These are phyloP conservation scores for Prunus mongolica DNA, from an alignment of 306 rosid species.

Conservation along the genomic window DNA sequence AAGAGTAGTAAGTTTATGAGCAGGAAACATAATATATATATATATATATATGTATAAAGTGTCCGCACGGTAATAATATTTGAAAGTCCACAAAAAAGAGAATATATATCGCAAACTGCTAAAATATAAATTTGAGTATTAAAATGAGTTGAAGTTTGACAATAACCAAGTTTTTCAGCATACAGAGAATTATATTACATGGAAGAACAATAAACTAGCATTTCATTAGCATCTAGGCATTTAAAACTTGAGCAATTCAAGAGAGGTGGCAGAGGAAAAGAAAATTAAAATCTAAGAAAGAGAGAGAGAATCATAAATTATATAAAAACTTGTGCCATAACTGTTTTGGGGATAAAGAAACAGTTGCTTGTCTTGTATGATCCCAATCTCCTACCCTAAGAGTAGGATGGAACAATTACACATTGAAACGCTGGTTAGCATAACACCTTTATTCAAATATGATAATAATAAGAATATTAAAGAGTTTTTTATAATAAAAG, in stretches of 20 bases:
- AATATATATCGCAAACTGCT: too few species aligned
- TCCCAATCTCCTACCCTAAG: conserved; percentile 4
- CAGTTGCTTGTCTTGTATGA: background rate
- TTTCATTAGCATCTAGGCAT: background rate
- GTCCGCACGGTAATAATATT: accelerated
- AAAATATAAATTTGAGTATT: background rate
- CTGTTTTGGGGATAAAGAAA: background rate
- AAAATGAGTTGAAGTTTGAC: background rate
- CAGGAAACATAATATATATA: background rate
- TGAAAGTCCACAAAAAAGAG: accelerated
- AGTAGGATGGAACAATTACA: background rate
- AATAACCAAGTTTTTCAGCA: background rate
- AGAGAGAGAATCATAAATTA: background rate
- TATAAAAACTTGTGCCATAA: background rate
- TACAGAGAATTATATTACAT: background rate
- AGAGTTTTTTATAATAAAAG: background rate
- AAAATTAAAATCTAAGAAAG: background rate
- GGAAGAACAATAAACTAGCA: background rate
- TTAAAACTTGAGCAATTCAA: background rate
- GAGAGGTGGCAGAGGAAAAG: background rate
- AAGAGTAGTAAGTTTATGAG: background rate
- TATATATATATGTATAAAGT: background rate
- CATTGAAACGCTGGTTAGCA: background rate
- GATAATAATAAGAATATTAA: background rate
- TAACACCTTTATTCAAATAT: background rate